Evolutionary conservation across 169 alveolate species (phyloP).

Genomic region (Eimeria mitis): DNA sequence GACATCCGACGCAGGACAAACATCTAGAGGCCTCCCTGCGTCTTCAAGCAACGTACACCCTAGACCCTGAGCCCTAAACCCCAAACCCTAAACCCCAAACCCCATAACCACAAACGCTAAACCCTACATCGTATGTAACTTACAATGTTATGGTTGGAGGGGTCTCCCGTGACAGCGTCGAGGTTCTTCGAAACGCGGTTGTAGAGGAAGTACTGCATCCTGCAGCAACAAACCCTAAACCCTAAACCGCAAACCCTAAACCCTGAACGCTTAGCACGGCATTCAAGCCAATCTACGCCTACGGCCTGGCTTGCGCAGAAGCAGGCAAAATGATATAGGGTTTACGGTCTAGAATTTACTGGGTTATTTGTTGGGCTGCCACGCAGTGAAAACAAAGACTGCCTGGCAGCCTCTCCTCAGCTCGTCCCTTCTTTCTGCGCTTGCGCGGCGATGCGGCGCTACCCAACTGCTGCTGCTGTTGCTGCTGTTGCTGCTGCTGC

Average conservation of each 20-base stretch:
- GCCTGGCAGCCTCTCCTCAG: neutral
- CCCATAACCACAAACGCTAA: neutral
- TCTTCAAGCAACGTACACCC: neutral
- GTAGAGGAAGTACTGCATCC: constrained; percentile 62
- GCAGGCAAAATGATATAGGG: neutral
- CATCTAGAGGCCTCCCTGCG: neutral
- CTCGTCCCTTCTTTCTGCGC: constrained; percentile 39
- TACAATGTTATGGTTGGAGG: constrained; percentile 1
- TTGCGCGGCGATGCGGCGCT: constrained; percentile 8
- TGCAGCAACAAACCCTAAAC: constrained; percentile 10
- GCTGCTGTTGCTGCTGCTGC: constrained; percentile 27
- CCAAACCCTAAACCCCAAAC: neutral
- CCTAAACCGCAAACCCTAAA: neutral
- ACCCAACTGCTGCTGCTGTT: constrained; percentile 38
- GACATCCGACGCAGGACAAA: neutral
- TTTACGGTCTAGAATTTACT: neutral
- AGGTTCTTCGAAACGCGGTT: constrained; percentile 68
- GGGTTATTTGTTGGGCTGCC: constrained; percentile 24
- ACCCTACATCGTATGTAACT: neutral
- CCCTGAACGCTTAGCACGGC: neutral
- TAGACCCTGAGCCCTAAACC: neutral
- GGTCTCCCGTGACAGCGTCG: constrained; percentile 47
- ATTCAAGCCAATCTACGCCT: neutral
- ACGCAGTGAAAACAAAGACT: constrained; percentile 31
- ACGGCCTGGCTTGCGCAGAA: neutral